These are phyloP conservation scores for Fusarium beomiforme DNA, from an alignment of 2,329 filamentous ascomycete species.

Conservation along the genomic window DNA sequence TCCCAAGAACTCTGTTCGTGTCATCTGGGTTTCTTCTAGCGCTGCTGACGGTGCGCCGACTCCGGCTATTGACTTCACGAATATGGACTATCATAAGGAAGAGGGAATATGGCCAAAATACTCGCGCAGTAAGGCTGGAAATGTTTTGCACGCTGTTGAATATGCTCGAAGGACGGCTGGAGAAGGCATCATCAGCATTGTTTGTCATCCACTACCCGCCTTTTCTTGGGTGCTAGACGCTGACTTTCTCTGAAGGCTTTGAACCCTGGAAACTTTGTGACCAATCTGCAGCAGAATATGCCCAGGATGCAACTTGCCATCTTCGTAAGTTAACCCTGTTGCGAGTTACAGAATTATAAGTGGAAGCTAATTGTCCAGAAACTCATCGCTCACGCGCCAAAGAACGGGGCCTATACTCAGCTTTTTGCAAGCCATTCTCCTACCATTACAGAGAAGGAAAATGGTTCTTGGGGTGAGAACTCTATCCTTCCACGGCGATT, in stretches of 20 bases:
- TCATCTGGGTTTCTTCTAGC: conserved; percentile 37
- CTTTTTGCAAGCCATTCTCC: not conserved
- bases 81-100: not conserved
- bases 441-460: not conserved
- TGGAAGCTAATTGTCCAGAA: fast-evolving
- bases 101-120: not conserved
- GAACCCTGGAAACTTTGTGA: not conserved
- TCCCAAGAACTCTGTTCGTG: conserved; percentile 42
- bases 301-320: not conserved
- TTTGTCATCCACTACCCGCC: not conserved
- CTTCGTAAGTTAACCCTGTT: fast-evolving
- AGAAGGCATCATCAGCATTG: not conserved
- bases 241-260: not conserved
- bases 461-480: not conserved
- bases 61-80: not conserved
- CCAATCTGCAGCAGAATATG: not conserved
- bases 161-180: not conserved
- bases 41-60: not conserved
- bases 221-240: not conserved
- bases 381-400: not conserved
- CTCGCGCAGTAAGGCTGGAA: not conserved
- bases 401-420: not conserved
- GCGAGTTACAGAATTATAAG: fast-evolving
- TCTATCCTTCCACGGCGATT: not conserved
- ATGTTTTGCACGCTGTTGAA: not conserved